Evolutionary conservation across 2,329 filamentous ascomycete genomes (phyloP).

Genomic region (Fusarium agapanthi): DNA sequence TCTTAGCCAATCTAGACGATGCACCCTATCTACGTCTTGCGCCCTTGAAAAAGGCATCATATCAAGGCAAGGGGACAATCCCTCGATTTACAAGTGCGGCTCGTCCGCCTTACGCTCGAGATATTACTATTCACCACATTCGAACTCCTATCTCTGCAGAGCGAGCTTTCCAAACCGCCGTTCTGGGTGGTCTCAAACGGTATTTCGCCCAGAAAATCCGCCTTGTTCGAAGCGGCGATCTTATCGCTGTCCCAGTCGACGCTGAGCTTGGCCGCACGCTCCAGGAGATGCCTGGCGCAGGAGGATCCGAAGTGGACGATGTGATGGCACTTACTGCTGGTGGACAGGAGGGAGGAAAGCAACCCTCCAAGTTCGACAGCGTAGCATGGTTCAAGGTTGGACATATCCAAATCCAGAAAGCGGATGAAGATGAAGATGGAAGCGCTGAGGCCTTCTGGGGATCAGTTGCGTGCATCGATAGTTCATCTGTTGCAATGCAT

Average conservation of each 20-base stretch:
- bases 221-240: slow-evolving; percentile 84
- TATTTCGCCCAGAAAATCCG: slow-evolving; percentile 87
- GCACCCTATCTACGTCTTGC: slow-evolving; percentile 83
- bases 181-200: slow-evolving; percentile 86
- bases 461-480: slow-evolving; percentile 85
- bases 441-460: slow-evolving; percentile 80
- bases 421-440: slow-evolving; percentile 65
- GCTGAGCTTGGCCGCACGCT: slow-evolving; percentile 83
- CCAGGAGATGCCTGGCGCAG: slow-evolving; percentile 72
- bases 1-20: slow-evolving; percentile 85
- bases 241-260: slow-evolving; percentile 90
- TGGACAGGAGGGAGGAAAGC: slow-evolving; percentile 39
- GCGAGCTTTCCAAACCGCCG: slow-evolving; percentile 81
- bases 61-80: slow-evolving; percentile 61
- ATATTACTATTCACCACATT: slow-evolving; percentile 89
- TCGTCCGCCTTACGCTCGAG: slow-evolving; percentile 68
- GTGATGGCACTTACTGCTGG: slow-evolving; percentile 62
- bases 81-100: slow-evolving; percentile 64
- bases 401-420: slow-evolving; percentile 69
- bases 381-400: slow-evolving; percentile 95
- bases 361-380: slow-evolving; percentile 56
- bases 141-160: slow-evolving; percentile 90
- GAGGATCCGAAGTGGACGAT: slow-evolving; percentile 77
- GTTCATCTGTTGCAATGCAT: slow-evolving; percentile 85
- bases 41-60: slow-evolving; percentile 65